These are phyloP conservation scores for Polyplosphaeria fusca DNA, from an alignment of 495 filamentous ascomycete genomes.

Conservation along the genomic window DNA sequence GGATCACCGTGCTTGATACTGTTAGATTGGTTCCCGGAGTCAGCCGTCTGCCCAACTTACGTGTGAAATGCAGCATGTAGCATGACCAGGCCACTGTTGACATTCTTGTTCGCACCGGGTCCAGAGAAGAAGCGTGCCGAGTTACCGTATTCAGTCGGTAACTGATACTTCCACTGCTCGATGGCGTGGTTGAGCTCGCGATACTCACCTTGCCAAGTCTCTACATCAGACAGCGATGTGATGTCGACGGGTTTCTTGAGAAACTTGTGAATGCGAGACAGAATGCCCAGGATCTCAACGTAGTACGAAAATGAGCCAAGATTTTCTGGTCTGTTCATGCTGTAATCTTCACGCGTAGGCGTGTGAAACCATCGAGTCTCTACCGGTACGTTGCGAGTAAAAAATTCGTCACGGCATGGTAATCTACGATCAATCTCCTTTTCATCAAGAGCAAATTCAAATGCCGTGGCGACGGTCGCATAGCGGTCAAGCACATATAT, in stretches of 20 bases:
- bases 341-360: conserved; percentile 53
- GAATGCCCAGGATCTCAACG: conserved; percentile 78
- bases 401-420: conserved; percentile 83
- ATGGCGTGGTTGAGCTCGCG: conserved; percentile 75
- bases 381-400: conserved; percentile 74
- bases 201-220: conserved; percentile 83
- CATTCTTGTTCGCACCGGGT: conserved; percentile 56
- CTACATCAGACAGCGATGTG: conserved; percentile 74
- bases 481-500: conserved; percentile 85
- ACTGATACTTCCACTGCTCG: conserved; percentile 74
- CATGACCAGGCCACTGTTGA: conserved; percentile 84
- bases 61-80: conserved; percentile 76
- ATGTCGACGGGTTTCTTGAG: conserved; percentile 87
- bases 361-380: conserved; percentile 78
- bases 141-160: conserved; percentile 78
- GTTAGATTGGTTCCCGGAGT: not conserved
- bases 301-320: conserved; percentile 83
- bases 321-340: conserved; percentile 70
- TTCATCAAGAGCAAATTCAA: conserved; percentile 83
- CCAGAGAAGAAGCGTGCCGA: conserved; percentile 68
- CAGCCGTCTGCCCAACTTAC: conserved; percentile 43
- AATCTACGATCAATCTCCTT: conserved; percentile 83
- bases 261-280: conserved; percentile 81
- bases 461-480: conserved; percentile 81
- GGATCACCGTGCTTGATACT: conserved; percentile 70